These are phyloP conservation scores for Neopestalotiopsis rosae DNA, from an alignment of 2,329 filamentous ascomycete species.

Conservation along the genomic window DNA sequence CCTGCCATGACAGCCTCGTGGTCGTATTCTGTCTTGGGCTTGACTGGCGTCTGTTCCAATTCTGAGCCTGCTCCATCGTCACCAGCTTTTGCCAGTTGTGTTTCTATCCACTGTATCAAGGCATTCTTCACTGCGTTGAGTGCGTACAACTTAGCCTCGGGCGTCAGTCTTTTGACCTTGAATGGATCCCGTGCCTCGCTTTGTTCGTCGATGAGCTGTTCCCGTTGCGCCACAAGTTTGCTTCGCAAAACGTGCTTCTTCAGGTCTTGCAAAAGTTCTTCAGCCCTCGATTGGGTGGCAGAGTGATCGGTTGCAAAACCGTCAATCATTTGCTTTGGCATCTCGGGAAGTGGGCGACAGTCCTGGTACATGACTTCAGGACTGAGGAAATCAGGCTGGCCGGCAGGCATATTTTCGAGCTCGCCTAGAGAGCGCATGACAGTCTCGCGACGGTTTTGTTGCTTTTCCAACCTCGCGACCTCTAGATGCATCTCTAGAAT, in stretches of 20 bases:
- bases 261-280: slow-evolving; percentile 54
- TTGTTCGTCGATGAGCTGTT: slow-evolving; percentile 60
- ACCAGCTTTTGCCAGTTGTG: slow-evolving; percentile 61
- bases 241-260: slow-evolving; percentile 64
- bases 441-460: slow-evolving; percentile 54
- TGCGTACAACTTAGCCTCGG: slow-evolving; percentile 53
- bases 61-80: slow-evolving; percentile 36
- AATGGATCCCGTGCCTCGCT: slow-evolving; percentile 45
- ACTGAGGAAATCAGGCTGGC: slow-evolving; percentile 54
- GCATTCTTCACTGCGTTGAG: slow-evolving; percentile 61
- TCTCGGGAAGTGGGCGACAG: slow-evolving; percentile 49
- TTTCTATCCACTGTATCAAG: slow-evolving; percentile 70
- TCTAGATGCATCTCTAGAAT: slow-evolving; percentile 56
- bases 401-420: slow-evolving; percentile 57
- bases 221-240: slow-evolving; percentile 60
- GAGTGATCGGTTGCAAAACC: slow-evolving; percentile 50
- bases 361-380: slow-evolving; percentile 53
- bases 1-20: slow-evolving; percentile 47
- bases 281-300: slow-evolving; percentile 45
- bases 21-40: slow-evolving; percentile 28
- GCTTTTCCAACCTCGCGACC: slow-evolving; percentile 56
- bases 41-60: slow-evolving; percentile 4
- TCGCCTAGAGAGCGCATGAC: slow-evolving; percentile 57
- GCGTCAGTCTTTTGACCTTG: slow-evolving; percentile 40
- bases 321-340: slow-evolving; percentile 59